A percentile compares a stretch with the other conserved stretches of the same genome.
phyloP scores from a whole-genome alignment of 352 stramenopile genomes.

The Sclerospora graminicola region DNA sequence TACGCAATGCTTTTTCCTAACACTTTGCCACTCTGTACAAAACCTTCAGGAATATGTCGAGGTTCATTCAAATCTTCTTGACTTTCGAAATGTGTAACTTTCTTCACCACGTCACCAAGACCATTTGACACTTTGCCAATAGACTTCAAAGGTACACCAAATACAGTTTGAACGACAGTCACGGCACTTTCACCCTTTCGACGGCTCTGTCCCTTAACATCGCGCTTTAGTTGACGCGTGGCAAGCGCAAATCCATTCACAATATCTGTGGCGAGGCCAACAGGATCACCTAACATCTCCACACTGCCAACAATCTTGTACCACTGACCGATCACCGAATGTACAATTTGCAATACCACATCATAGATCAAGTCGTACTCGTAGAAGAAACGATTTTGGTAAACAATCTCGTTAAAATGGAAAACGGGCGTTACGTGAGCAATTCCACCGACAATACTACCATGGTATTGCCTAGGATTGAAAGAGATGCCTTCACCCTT shows the following conservation, averaged over 20 bases:
- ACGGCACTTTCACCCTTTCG: constrained; percentile 75
- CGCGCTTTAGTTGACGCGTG: constrained; percentile 70
- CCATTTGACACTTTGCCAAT: constrained; percentile 82
- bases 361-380: constrained; percentile 75
- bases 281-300: constrained; percentile 73
- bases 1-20: constrained; percentile 71
- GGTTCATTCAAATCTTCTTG: constrained; percentile 62
- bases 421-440: constrained; percentile 80
- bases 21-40: constrained; percentile 66
- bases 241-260: constrained; percentile 76
- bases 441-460: constrained; percentile 84
- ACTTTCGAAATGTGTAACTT: constrained; percentile 69
- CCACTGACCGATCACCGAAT: constrained; percentile 72
- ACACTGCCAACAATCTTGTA: constrained; percentile 86
- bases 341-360: constrained; percentile 62
- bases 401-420: constrained; percentile 58
- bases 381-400: constrained; percentile 78
- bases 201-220: constrained; percentile 63
- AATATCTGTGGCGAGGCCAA: constrained; percentile 78
- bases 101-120: constrained; percentile 79
- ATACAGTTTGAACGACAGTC: constrained; percentile 71
- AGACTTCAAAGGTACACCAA: constrained; percentile 60
- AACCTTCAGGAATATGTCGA: constrained; percentile 61
- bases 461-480: constrained; percentile 70
- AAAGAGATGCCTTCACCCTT: constrained; percentile 66